Percentiles rank a stretch among this genome's conserved stretches.
Evolutionary conservation across 148 eudicot genomes (phyloP).

Genomic region (Dianthus caryophyllus): DNA sequence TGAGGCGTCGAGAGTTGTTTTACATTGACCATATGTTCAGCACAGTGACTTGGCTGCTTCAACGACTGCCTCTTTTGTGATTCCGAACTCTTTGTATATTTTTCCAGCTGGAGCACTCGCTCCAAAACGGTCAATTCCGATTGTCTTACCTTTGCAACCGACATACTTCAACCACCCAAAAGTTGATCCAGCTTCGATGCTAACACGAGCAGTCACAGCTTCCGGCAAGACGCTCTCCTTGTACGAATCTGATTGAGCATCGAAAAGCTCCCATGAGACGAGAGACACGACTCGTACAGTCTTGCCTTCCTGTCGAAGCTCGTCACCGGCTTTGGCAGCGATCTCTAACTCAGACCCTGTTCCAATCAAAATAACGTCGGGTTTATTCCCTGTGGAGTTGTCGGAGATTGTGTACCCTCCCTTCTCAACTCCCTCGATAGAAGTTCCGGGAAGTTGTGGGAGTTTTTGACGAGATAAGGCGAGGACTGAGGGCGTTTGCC

Average conservation of each 20-base stretch:
- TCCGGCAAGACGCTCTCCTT: slow-evolving; percentile 84
- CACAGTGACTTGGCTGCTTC: slow-evolving; percentile 73
- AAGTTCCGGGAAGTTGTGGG: slow-evolving; percentile 76
- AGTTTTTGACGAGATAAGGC: slow-evolving; percentile 94
- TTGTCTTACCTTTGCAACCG: slow-evolving; percentile 67
- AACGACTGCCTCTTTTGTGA: slow-evolving; percentile 80
- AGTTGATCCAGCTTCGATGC: slow-evolving; percentile 95
- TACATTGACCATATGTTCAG: slow-evolving; percentile 22
- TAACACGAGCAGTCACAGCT: slow-evolving; percentile 74
- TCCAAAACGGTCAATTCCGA: slow-evolving; percentile 90
- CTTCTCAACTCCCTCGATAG: slow-evolving; percentile 72
- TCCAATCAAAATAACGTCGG: slow-evolving; percentile 82
- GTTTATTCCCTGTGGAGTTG: slow-evolving; percentile 77
- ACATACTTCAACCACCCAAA: slow-evolving; percentile 81
- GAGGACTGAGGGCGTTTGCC: slow-evolving; percentile 71
- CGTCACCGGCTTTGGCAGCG: slow-evolving; percentile 80
- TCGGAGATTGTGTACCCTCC: slow-evolving; percentile 75
- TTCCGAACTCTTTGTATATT: slow-evolving; percentile 90
- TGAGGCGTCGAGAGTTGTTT: not conserved
- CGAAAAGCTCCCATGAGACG: slow-evolving; percentile 89
- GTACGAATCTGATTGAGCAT: slow-evolving; percentile 67
- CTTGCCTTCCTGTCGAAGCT: slow-evolving; percentile 89
- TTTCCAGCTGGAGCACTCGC: slow-evolving; percentile 94
- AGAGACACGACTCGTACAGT: slow-evolving; percentile 91
- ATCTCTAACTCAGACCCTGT: slow-evolving; percentile 95